These are phyloP conservation scores for Meyerozyma carpophila DNA, from an alignment of 1,139 yeast species.

Conservation along the genomic window DNA sequence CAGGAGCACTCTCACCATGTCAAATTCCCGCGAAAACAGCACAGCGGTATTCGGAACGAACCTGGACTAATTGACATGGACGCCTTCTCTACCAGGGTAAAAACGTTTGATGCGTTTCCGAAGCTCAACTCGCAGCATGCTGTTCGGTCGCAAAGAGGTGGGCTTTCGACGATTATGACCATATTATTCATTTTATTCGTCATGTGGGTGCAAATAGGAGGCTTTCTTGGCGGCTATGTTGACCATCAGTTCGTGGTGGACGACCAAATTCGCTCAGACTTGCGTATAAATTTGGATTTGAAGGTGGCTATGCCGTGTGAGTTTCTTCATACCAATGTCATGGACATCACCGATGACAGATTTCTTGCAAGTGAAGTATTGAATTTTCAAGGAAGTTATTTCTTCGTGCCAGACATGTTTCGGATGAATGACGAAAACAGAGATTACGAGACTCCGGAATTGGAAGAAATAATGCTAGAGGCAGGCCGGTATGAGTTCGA, in stretches of 20 bases:
- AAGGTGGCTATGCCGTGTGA: slow-evolving; percentile 84
- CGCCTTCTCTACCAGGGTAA: slow-evolving; percentile 34
- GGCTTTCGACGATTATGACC: slow-evolving; percentile 65
- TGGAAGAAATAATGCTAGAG: slow-evolving; percentile 61
- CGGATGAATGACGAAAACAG: slow-evolving; percentile 39
- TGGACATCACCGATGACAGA: slow-evolving; percentile 73
- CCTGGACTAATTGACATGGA: slow-evolving; percentile 21
- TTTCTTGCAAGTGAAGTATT: slow-evolving; percentile 73
- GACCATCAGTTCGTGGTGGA: slow-evolving; percentile 78
- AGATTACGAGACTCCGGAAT: slow-evolving; percentile 54
- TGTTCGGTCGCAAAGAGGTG: slow-evolving; percentile 72
- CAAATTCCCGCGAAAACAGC: neutral
- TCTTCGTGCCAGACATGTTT: slow-evolving; percentile 47
- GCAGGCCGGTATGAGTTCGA: slow-evolving; percentile 62
- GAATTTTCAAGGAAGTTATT: slow-evolving; percentile 57
- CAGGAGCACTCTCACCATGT: neutral
- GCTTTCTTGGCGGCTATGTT: slow-evolving; percentile 75
- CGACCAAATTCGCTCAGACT: slow-evolving; percentile 50
- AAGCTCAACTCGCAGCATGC: slow-evolving; percentile 77
- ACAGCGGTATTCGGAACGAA: neutral
- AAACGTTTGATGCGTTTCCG: slow-evolving; percentile 83
- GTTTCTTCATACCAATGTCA: slow-evolving; percentile 65
- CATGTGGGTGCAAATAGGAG: slow-evolving; percentile 84
- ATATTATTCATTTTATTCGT: slow-evolving; percentile 58
- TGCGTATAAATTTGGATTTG: slow-evolving; percentile 73